These are phyloP conservation scores for Senna siamea DNA, from an alignment of 306 rosid species.

Conservation along the genomic window DNA sequence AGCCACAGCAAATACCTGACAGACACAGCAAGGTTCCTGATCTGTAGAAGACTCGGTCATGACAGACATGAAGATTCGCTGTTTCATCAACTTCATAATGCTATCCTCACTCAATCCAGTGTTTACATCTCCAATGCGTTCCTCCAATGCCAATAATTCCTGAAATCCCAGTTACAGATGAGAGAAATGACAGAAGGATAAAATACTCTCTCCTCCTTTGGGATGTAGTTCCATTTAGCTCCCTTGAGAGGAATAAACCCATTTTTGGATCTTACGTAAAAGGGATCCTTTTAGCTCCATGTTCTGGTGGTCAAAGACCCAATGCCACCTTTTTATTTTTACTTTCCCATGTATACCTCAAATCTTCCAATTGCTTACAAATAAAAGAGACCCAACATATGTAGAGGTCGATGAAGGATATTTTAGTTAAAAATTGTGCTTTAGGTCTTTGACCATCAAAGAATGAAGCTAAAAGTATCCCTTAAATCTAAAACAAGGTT, in stretches of 20 bases:
- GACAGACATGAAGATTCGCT: conserved; percentile 36
- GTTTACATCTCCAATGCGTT: conserved; percentile 83
- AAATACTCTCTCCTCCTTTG: background rate
- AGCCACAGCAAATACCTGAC: conserved; percentile 47
- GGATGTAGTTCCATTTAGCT: no score
- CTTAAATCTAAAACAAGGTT: no score
- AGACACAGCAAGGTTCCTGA: conserved; percentile 84
- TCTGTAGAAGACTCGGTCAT: conserved; percentile 45
- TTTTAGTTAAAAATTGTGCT: no score
- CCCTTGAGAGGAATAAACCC: no score
- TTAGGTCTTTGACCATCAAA: no score
- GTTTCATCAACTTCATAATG: conserved; percentile 66
- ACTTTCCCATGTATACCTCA: no score
- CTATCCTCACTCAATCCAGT: conserved; percentile 74
- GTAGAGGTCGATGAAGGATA: no score
- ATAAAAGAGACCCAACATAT: no score
- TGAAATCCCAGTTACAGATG: conserved; percentile 45
- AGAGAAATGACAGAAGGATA: conserved; percentile 19
- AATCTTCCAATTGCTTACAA: no score
- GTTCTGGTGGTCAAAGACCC: background rate
- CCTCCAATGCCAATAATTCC: conserved; percentile 90
- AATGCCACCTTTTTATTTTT: background rate
- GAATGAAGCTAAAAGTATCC: no score
- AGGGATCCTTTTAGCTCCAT: background rate
- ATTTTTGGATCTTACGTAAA: background rate